These are phyloP conservation scores for Aspergillus sp. DNA, from an alignment of 2,329 filamentous ascomycete genomes.

Conservation along the genomic window DNA sequence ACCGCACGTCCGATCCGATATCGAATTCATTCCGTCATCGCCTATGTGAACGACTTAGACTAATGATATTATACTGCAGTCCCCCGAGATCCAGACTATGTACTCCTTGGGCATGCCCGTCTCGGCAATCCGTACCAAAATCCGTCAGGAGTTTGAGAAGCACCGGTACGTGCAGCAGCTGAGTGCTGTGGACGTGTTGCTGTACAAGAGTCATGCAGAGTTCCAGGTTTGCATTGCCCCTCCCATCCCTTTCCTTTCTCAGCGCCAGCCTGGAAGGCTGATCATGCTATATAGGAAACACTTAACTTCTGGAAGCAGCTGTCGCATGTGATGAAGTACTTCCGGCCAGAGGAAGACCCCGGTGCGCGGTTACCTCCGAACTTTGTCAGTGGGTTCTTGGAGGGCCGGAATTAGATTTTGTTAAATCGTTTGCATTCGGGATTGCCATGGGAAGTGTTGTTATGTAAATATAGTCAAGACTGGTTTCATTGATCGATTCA, in stretches of 20 bases:
- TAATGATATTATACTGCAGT: constrained; percentile 46
- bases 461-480: constrained; percentile 31
- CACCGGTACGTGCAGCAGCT: constrained; percentile 90
- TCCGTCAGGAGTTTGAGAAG: constrained; percentile 93
- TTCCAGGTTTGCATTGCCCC: constrained; percentile 61
- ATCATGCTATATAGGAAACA: constrained; percentile 59
- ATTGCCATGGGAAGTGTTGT: constrained; percentile 18
- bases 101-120: constrained; percentile 88
- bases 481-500: constrained; percentile 16
- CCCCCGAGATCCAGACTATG: constrained; percentile 94
- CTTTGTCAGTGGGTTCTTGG: constrained; percentile 91
- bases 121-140: constrained; percentile 79
- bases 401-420: constrained; percentile 55
- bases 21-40: not conserved
- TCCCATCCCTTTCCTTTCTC: too few relatives aligned
- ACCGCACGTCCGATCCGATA: not conserved
- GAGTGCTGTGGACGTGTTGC: constrained; percentile 74
- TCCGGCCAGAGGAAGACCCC: constrained; percentile 76
- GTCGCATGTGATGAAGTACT: constrained; percentile 93
- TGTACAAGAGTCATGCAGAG: constrained; percentile 86
- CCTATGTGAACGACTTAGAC: not conserved
- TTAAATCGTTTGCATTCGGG: constrained; percentile 10
- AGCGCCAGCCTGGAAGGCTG: too few relatives aligned
- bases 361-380: constrained; percentile 68
- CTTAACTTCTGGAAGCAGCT: constrained; percentile 99